A percentile compares a stretch with the other conserved stretches of the same genome.
Evolutionary conservation across 768 basidiomycete genomes (phyloP).

Genomic region (Lactarius deliciosus): DNA sequence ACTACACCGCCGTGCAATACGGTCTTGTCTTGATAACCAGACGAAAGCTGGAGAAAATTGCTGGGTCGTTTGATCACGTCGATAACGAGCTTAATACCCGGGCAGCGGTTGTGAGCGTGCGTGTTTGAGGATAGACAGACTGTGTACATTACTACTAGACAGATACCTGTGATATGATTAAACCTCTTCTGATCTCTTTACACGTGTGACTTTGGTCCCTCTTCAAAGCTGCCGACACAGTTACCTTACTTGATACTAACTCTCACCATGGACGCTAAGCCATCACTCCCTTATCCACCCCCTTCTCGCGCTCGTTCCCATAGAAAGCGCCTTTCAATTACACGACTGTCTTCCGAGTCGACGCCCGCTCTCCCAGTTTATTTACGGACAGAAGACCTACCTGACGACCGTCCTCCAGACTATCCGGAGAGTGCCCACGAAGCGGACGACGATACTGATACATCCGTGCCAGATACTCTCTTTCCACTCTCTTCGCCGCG

Average conservation of each 20-base stretch:
- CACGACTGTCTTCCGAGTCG: slow-evolving; percentile 65
- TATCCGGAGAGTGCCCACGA: slow-evolving; percentile 79
- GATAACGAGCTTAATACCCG: slow-evolving; percentile 1
- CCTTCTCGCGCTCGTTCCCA: slow-evolving; percentile 38
- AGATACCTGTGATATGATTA: not conserved
- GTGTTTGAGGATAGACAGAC: slow-evolving; percentile 6
- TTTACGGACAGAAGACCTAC: slow-evolving; percentile 38
- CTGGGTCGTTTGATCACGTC: slow-evolving; percentile 28
- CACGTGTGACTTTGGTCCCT: not conserved
- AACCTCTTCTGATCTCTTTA: not conserved
- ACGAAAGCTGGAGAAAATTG: slow-evolving; percentile 24
- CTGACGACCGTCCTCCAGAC: slow-evolving; percentile 67
- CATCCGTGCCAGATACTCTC: slow-evolving; percentile 36
- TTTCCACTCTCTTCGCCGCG: slow-evolving; percentile 36
- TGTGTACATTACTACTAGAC: too few species aligned
- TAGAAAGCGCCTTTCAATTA: slow-evolving; percentile 55
- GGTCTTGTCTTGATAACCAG: not conserved
- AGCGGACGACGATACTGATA: slow-evolving; percentile 71
- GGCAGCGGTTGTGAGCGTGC: slow-evolving; percentile 14
- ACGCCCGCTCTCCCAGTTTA: slow-evolving; percentile 67
- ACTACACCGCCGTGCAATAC: slow-evolving; percentile 27
- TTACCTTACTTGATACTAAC: not conserved
- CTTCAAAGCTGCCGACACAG: not conserved
- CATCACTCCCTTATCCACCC: slow-evolving; percentile 21
- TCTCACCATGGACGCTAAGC: slow-evolving; percentile 16